These are phyloP conservation scores for Cyanidium caldarium DNA, from an alignment of 23 red algal genomes.

Conservation along the genomic window DNA sequence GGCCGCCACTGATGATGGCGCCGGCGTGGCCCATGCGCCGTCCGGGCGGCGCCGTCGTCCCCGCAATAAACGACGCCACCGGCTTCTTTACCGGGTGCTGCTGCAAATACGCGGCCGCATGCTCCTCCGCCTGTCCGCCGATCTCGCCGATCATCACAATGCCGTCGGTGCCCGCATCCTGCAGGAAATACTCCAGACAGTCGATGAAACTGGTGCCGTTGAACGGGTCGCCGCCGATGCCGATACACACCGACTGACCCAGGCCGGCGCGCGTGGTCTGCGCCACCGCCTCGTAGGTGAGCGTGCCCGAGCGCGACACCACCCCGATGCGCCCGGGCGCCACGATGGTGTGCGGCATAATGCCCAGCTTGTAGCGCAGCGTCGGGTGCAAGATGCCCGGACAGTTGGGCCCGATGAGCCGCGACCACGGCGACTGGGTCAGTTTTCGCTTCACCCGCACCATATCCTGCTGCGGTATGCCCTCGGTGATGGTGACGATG, in stretches of 20 bases:
- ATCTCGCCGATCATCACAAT: constrained; percentile 99
- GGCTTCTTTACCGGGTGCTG: constrained; percentile 64
- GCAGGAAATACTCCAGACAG: constrained; percentile 77
- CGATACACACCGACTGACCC: constrained; percentile 73
- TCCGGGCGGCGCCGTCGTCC: constrained; percentile 80
- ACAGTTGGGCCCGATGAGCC: constrained; percentile 96
- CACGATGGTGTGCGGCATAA: constrained; percentile 87
- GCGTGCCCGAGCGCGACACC: constrained; percentile 90
- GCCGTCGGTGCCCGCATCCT: constrained; percentile 76
- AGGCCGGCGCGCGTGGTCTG: constrained; percentile 74
- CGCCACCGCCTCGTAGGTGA: constrained; percentile 97
- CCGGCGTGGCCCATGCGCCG: constrained; percentile 97
- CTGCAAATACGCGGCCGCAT: constrained; percentile 61
- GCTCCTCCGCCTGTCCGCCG: constrained; percentile 85
- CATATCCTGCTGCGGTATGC: constrained; percentile 97
- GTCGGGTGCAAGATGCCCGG: constrained; percentile 88
- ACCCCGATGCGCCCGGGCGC: constrained; percentile 60
- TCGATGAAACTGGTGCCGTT: constrained; percentile 99
- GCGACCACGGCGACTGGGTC: constrained; percentile 29
- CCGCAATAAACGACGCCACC: constrained; percentile 85
- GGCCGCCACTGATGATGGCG: constrained; percentile 86
- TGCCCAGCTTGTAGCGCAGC: constrained; percentile 84
- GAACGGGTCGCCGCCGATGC: constrained; percentile 98
- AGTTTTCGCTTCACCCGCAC: constrained; percentile 64
- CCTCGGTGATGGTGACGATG: constrained; percentile 94